These are phyloP conservation scores for Mycena vitilis DNA, from an alignment of 768 basidiomycete genomes.

Conservation along the genomic window DNA sequence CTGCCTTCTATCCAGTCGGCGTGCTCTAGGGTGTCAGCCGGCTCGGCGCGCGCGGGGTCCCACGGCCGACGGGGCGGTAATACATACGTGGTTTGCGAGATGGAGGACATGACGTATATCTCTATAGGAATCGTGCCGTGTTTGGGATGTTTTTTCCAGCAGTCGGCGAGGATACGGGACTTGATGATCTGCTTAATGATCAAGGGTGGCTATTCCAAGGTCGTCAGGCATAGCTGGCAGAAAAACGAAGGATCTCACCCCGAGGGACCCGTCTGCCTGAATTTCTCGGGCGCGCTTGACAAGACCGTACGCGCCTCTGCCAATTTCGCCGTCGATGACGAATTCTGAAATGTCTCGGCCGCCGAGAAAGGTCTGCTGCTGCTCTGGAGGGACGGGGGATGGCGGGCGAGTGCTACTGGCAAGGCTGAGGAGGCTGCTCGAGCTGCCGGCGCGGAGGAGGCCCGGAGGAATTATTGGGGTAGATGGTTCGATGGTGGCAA, in stretches of 20 bases:
- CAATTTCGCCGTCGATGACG: conserved; percentile 87
- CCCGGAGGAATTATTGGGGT: conserved; percentile 71
- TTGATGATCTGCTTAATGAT: conserved; percentile 99
- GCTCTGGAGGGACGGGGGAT: conserved; percentile 60
- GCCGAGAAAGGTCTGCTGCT: conserved; percentile 62
- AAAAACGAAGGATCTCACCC: conserved; percentile 66
- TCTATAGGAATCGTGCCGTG: conserved; percentile 98
- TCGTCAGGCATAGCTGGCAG: conserved; percentile 37
- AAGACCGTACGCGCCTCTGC: conserved; percentile 94
- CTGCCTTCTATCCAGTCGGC: conserved; percentile 75
- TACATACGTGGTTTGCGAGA: conserved; percentile 83
- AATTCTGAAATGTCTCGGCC: conserved; percentile 87
- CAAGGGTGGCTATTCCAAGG: conserved; percentile 73
- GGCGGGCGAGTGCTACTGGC: conserved; percentile 72
- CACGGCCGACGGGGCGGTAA: conserved; percentile 85
- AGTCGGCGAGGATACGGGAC: conserved; percentile 97
- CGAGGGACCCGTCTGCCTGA: conserved; percentile 77
- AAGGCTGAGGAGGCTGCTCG: conserved; percentile 71
- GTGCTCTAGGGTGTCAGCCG: conserved; percentile 9
- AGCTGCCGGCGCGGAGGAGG: conserved; percentile 72
- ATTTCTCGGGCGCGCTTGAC: conserved; percentile 92
- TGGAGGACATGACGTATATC: conserved; percentile 93
- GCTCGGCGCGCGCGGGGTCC: conserved; percentile 65
- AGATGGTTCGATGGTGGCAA: conserved; percentile 80
- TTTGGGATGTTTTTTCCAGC: conserved; percentile 97